phyloP scores from a whole-genome alignment of 805 yeast genomes.

The Ogataea pignaliae region DNA sequence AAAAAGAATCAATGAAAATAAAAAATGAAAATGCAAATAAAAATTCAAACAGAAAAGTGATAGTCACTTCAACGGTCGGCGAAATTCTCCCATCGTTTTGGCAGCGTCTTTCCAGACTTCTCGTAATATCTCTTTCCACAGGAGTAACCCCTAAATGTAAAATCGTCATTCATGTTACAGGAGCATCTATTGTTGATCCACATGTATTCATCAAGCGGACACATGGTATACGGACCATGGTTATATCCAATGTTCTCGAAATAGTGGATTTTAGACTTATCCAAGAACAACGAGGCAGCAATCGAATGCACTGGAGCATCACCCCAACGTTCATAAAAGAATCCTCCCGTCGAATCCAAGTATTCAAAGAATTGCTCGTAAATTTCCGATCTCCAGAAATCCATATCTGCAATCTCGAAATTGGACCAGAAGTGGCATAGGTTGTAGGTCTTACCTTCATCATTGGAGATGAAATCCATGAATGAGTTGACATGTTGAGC shows the following conservation, averaged over 20 bases:
- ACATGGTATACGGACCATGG: constrained; percentile 48
- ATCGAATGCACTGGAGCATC: constrained; percentile 90
- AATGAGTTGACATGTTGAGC: constrained; percentile 44
- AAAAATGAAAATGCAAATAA: too few species aligned
- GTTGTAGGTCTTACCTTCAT: constrained; percentile 61
- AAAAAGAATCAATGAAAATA: too few species aligned
- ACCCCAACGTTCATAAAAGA: constrained; percentile 88
- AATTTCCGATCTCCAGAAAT: constrained; percentile 55
- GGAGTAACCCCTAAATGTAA: constrained; percentile 33
- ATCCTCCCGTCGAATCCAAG: constrained; percentile 69
- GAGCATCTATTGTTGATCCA: constrained; percentile 29
- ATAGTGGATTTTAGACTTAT: constrained; percentile 56
- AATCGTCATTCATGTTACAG: constrained; percentile 37
- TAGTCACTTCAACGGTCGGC: constrained; percentile 8
- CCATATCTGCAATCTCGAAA: constrained; percentile 70
- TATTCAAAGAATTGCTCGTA: constrained; percentile 58
- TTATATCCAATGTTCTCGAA: constrained; percentile 73
- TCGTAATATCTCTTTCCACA: constrained; percentile 31
- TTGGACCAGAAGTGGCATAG: constrained; percentile 82
- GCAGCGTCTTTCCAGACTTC: constrained; percentile 23
- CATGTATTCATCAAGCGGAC: constrained; percentile 33
- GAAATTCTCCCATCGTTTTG: constrained; percentile 26
- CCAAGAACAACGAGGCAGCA: constrained; percentile 60
- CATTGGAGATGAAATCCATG: constrained; percentile 59
- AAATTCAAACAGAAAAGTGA: too few species aligned